Conservation (phyloP, 805 yeast species). For the Sugiyamaella qingdaonensis region DNA sequence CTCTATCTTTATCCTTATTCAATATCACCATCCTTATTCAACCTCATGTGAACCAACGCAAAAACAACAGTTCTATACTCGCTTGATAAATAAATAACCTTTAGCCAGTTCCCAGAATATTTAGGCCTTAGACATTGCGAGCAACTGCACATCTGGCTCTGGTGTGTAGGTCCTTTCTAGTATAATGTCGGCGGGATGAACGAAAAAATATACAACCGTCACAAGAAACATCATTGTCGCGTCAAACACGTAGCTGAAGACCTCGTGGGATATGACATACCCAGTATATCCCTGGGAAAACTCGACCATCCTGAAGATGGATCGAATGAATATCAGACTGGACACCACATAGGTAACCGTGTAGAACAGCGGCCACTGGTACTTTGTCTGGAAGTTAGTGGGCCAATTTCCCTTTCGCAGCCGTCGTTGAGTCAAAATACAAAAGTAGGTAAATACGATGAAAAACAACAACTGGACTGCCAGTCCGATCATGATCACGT, state of each 20-base stretch:
- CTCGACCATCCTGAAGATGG: conserved; percentile 70
- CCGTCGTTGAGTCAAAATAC: conserved; percentile 12
- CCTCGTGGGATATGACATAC: conserved; percentile 33
- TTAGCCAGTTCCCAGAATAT: too few species aligned
- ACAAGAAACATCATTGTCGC: conserved; percentile 15
- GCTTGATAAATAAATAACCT: too few species aligned
- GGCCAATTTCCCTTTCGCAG: conserved; percentile 6
- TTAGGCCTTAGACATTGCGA: too few species aligned
- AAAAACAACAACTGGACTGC: conserved; percentile 73
- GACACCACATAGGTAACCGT: conserved; percentile 36
- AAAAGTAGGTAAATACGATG: conserved; percentile 41
- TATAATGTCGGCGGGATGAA: background rate
- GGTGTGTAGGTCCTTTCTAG: too few species aligned
- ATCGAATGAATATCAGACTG: conserved; percentile 56
- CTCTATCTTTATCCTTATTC: too few species aligned
- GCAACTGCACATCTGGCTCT: too few species aligned
- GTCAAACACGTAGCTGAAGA: conserved; percentile 20
- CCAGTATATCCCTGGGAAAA: conserved; percentile 69
- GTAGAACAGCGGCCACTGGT: conserved; percentile 12
- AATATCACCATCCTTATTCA: too few species aligned
- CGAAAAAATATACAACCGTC: background rate
- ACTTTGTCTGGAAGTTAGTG: conserved; percentile 5
- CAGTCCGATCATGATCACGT: conserved; percentile 72
- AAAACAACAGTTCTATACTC: too few species aligned
- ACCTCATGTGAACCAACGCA: too few species aligned